A percentile compares a stretch with the other conserved stretches of the same genome.
phyloP scores from a whole-genome alignment of 192 early-diverging fungal genomes.

The Umbelopsis ramanniana region DNA sequence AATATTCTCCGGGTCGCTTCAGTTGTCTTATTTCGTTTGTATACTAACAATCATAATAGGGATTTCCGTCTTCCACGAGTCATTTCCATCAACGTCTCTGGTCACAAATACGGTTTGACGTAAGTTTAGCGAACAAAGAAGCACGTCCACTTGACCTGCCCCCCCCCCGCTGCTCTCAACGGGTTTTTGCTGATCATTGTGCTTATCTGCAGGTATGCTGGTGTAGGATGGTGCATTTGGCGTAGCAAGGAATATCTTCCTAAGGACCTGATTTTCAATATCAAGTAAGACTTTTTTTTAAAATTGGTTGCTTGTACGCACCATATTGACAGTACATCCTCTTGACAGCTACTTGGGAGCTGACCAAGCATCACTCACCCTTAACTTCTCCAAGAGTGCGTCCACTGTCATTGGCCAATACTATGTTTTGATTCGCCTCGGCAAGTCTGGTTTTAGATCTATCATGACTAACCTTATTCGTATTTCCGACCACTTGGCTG shows the following conservation, averaged over 20 bases:
- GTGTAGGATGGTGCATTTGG: constrained; percentile 87
- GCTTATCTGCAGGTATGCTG: constrained; percentile 55
- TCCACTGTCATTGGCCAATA: constrained; percentile 81
- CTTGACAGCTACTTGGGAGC: constrained; percentile 1
- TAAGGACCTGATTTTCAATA: constrained; percentile 72
- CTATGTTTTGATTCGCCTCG: constrained; percentile 79
- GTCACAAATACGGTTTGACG: constrained; percentile 87
- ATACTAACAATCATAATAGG: neutral
- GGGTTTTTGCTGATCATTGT: too few species aligned
- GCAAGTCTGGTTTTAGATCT: constrained; percentile 64
- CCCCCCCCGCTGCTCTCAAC: too few species aligned
- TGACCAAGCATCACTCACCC: constrained; percentile 61
- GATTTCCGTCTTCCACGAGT: constrained; percentile 70
- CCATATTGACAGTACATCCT: neutral
- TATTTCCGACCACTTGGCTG: constrained; percentile 61
- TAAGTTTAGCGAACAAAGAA: neutral
- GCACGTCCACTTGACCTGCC: neutral
- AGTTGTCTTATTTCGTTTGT: neutral
- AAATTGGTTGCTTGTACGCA: too few species aligned
- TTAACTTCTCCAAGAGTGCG: constrained; percentile 78
- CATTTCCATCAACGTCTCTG: constrained; percentile 79
- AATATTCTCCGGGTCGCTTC: neutral
- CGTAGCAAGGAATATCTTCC: constrained; percentile 68
- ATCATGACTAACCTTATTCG: constrained; percentile 66
- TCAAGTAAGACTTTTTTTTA: constrained; percentile 36